These are phyloP conservation scores for Phaeosphaeriaceae sp. DNA, from an alignment of 2,329 filamentous ascomycete species.

Conservation along the genomic window DNA sequence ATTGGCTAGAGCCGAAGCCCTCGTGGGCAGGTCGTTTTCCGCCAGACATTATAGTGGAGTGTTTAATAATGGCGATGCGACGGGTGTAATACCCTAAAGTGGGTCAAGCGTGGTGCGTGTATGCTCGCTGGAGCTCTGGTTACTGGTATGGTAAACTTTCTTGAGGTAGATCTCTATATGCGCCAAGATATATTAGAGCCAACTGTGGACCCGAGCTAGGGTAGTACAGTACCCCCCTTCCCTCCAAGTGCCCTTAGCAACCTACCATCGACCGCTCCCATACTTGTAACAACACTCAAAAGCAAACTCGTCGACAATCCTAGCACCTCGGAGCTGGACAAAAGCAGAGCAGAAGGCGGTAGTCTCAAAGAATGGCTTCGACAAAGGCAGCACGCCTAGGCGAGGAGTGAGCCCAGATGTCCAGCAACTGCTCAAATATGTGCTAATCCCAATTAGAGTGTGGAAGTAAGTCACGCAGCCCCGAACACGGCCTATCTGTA, in stretches of 20 bases:
- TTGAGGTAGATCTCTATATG: constrained; percentile 6
- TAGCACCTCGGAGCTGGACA: no score
- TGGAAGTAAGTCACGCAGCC: constrained; percentile 77
- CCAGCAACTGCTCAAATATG: constrained; percentile 30
- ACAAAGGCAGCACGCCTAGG: constrained; percentile 73
- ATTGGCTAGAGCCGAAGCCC: constrained; percentile 78
- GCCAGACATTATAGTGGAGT: constrained; percentile 71
- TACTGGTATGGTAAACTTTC: constrained; percentile 28
- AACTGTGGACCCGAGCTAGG: neutral
- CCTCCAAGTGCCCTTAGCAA: constrained; percentile 18
- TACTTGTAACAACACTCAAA: neutral
- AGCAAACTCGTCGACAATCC: no score
- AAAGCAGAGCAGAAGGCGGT: no score
- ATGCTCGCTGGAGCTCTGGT: constrained; percentile 8
- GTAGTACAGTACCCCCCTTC: no score
- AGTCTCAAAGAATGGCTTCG: constrained; percentile 49
- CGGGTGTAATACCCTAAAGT: constrained; percentile 18
- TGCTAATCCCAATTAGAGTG: constrained; percentile 64
- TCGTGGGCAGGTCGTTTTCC: constrained; percentile 92
- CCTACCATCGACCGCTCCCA: constrained; percentile 20
- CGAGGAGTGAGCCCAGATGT: constrained; percentile 68
- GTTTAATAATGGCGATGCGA: constrained; percentile 66
- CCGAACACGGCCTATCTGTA: neutral
- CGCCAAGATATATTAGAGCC: constrained; percentile 16
- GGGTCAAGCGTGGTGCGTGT: neutral